Base-by-base conservation (phyloP, 345 rosid species). In the Camelina sativa region DNA sequence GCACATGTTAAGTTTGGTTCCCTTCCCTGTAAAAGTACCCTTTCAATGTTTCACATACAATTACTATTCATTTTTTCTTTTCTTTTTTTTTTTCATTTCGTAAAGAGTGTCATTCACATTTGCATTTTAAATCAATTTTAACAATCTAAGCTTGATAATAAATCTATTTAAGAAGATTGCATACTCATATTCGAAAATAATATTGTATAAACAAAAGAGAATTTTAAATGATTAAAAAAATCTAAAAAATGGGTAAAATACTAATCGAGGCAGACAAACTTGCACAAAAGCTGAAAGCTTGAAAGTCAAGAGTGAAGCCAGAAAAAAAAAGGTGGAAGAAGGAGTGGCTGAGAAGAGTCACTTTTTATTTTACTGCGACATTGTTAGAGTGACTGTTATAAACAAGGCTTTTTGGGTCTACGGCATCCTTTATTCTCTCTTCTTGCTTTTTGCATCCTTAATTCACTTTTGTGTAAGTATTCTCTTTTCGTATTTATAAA, bases 391-490 rank as follows among this genome's bases (percentile, higher is more conserved):
- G 54, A 67, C 62, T 38, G 41, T 59, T 65, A 20, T 56, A 10
- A 10, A 34, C 13, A 43, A 63, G 28, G 58, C 65, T 65, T 58
- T 15, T 17, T 22, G 56, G 46, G 40, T 50, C 12, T 22, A 43
- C 35, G 37, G 20, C 59, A 34, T 67, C 73, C 44, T 75, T 67
- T 59, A 67, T 59, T 51, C 62, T 22, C 52, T 67, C 30, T 74
- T 65, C 40, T 62, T 32, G 61, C 74, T 41, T 75, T 67, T 51
- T 75, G 46, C 16, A 67, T 67, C 68, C 56, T 68, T 60, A 17
- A 57, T 48, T 65, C 60, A 66, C 67, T 38, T 67, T 75, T 38
- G 13, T 58, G 67, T 67, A 67, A 58, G 22, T 38, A 50, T 67
- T 57, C 16, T 30, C 66, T 66, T 74, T 37, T 23, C 17, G 3